A percentile compares a stretch with the other conserved stretches of the same genome.
phyloP scores from a whole-genome alignment of 1,139 yeast genomes.

The Lodderomyces orthopsilosis region DNA sequence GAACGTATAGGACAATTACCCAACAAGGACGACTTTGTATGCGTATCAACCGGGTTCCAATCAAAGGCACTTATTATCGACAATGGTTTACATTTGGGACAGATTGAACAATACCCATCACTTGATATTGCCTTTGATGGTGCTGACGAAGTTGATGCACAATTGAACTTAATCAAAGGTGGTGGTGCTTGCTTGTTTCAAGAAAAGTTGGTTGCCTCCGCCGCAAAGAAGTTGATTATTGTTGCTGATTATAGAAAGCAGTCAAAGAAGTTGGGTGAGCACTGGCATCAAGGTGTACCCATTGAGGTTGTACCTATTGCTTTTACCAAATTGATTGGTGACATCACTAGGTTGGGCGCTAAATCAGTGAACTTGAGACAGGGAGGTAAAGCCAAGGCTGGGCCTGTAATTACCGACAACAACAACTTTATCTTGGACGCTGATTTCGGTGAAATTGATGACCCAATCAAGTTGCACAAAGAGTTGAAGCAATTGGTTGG shows the following conservation, averaged over 20 bases:
- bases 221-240: constrained; percentile 72
- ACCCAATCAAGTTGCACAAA: constrained; percentile 58
- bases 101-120: constrained; percentile 75
- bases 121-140: constrained; percentile 97
- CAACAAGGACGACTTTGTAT: constrained; percentile 58
- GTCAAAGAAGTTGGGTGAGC: constrained; percentile 63
- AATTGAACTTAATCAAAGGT: constrained; percentile 88
- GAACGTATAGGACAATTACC: constrained; percentile 79
- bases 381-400: constrained; percentile 93
- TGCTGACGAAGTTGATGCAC: constrained; percentile 90
- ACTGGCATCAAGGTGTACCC: constrained; percentile 92
- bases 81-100: constrained; percentile 75
- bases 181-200: constrained; percentile 98
- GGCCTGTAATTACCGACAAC: constrained; percentile 97
- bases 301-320: constrained; percentile 93
- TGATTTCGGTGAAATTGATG: constrained; percentile 75
- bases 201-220: constrained; percentile 88
- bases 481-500: constrained; percentile 79
- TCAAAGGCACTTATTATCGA: constrained; percentile 80
- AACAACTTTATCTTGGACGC: constrained; percentile 93
- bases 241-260: constrained; percentile 93
- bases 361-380: constrained; percentile 64
- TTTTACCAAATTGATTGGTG: constrained; percentile 68
- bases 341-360: constrained; percentile 67
- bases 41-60: constrained; percentile 97